Base-by-base conservation (phyloP, 2,329 filamentous ascomycete species). In the Aspergillus neoniger region DNA sequence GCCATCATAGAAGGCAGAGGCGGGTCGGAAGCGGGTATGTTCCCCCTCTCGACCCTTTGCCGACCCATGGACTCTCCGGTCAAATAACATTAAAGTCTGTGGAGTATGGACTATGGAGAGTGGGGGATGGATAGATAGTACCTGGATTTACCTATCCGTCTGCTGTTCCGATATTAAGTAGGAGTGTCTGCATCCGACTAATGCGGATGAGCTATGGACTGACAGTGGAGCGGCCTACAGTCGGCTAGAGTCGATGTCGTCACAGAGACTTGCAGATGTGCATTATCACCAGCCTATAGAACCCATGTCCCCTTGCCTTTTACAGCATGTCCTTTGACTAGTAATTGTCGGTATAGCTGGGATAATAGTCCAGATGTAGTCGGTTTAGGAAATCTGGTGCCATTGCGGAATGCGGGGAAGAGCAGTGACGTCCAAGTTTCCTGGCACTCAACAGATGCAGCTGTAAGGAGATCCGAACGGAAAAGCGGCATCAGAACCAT, bases 21-120 rank as follows among this genome's bases (percentile, higher is more conserved):
- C 52, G 52, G 52, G 52, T 55, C 52, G 52, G 52, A 43, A 44
- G 52, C 52, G 52, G 52, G 30, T 55, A 55, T 15, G 52, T 55
- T 55, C 52, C 52, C 52, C 52, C 41, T 43, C 39, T 55, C 23
- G 36, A 12, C 38, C 52, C 52, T 39, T 53, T 53, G 17, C 51
- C 51, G 41, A 44, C 41, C 41, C 41, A 44, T 44, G 41, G 17
- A 44, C 17, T 44, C 30, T 12, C 2, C 4, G 32, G 32, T 36
- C 32, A 36, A 36, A 36, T 36, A 36, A 36, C 32, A 36, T 36
- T 36, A 12, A 4, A 14, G 10, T 36, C 32, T 14, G 32, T 36
- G 32, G 30, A 14, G 30, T 32, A 32, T 14, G 4, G 28, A 12
- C 10, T 23, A 23, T 5, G 5, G 1, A 25, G 9, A 32, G 30